Evolutionary conservation across 371 early-diverging fungal species (phyloP).

Genomic region (Circinella minor): DNA sequence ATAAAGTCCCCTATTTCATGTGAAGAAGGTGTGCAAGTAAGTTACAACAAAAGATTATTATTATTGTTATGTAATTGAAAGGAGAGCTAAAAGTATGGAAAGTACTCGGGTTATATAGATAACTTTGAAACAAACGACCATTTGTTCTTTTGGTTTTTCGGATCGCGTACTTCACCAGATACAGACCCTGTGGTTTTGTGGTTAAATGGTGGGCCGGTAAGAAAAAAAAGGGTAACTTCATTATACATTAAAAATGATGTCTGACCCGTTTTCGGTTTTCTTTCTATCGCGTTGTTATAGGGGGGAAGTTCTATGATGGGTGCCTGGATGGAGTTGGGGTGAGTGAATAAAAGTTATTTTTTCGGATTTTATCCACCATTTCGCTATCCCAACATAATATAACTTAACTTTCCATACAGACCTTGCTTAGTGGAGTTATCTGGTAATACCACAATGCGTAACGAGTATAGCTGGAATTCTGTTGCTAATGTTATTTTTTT

Average conservation of each 20-base stretch:
- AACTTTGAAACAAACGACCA: slow-evolving; percentile 58
- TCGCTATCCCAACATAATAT: too few relatives aligned
- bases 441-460: slow-evolving; percentile 61
- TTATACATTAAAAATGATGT: background rate
- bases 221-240: background rate
- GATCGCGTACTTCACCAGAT: slow-evolving; percentile 69
- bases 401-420: slow-evolving; percentile 15
- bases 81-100: too few relatives aligned
- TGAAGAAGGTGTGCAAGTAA: slow-evolving; percentile 40
- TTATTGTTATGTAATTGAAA: too few relatives aligned
- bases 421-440: slow-evolving; percentile 64
- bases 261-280: background rate
- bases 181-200: slow-evolving; percentile 82
- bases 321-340: slow-evolving; percentile 80
- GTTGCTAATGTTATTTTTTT: slow-evolving; percentile 83
- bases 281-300: background rate
- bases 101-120: slow-evolving; percentile 66
- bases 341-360: background rate
- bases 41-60: background rate
- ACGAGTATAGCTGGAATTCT: slow-evolving; percentile 78
- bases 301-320: slow-evolving; percentile 78
- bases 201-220: slow-evolving; percentile 79
- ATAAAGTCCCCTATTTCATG: slow-evolving; percentile 38
- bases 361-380: background rate
- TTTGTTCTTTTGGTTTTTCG: slow-evolving; percentile 88